Evolutionary conservation across 352 stramenopile species (phyloP).

Genomic region (Globisporangium cederbergense): DNA sequence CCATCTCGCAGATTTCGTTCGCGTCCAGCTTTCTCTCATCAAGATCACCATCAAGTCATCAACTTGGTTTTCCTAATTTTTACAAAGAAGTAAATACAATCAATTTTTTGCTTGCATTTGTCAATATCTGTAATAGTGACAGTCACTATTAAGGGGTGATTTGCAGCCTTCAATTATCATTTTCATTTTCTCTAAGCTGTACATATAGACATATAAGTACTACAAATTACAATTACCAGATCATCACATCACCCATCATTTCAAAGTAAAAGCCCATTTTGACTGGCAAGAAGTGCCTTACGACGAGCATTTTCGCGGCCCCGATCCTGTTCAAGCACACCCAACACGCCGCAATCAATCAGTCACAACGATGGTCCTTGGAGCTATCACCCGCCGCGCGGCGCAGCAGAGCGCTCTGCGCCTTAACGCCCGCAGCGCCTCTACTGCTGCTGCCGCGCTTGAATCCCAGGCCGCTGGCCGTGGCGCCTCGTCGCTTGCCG

Average conservation of each 20-base stretch:
- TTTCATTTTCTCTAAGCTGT: not conserved
- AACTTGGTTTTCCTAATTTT: no score
- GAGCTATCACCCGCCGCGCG: slow-evolving; percentile 28
- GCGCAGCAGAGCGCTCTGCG: slow-evolving; percentile 21
- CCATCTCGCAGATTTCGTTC: slow-evolving; percentile 7
- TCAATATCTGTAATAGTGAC: no score
- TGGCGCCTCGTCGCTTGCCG: slow-evolving; percentile 4
- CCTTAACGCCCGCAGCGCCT: slow-evolving; percentile 6
- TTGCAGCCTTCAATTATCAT: not conserved
- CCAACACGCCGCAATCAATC: not conserved
- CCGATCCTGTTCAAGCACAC: not conserved
- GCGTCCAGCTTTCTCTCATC: not conserved
- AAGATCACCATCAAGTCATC: no score
- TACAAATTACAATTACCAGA: no score
- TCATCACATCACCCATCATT: no score
- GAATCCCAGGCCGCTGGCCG: not conserved
- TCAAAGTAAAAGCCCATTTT: not conserved
- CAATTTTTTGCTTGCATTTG: no score
- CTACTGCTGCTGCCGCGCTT: not conserved
- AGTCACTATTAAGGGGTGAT: no score
- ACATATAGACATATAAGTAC: not conserved
- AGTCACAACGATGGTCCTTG: slow-evolving; percentile 23
- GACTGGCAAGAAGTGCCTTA: not conserved
- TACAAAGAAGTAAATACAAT: no score
- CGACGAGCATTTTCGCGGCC: not conserved